Base-by-base conservation (phyloP, 345 rosid genomes). In the Rhodamnia argentea region DNA sequence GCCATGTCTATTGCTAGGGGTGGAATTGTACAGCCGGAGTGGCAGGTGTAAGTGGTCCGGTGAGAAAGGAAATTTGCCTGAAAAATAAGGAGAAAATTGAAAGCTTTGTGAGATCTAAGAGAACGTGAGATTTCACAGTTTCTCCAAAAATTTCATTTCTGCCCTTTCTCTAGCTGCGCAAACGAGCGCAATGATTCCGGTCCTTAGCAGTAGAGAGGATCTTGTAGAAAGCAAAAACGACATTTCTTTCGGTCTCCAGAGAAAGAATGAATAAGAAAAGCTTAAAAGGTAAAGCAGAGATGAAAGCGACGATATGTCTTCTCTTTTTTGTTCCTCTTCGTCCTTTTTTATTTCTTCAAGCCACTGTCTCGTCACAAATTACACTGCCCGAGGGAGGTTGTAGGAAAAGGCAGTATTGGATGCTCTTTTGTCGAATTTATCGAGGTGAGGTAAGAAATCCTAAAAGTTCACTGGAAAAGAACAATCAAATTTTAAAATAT, bases 401-500 rank as follows among this genome's bases (percentile, higher is more conserved):
- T 29, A 7, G 12, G 42, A 29, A 62, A 62, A 62, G 11, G 23
- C 75, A 0, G 11, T 2, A 29, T 18, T 62, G 42, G 75, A 4
- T 29, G 42, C 14, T 62, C 75, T 15, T 1, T 15, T 7, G 10
- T 42, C 4, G 47, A 44, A 44, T 44, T 44, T 44, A 44, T 44
- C 7, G 47, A 7, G 47, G 47, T 7, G 47, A 44, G 47, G 47
- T 13, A 59, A 27, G 47, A 44, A 60, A 13, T 27, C 20, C 53
- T 13, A 52, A 52, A 52, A 52, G 10, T 52, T 44, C 5, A 52
- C 13, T 60, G 7, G 26, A 44, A 44, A 27, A 0, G 13, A 13
- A 4, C 20, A 13, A 27, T 60, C 29, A 27, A 13, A 2, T 14
- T 0, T 1, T 60, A 27, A 27, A 27, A 60, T 0, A 27, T 6